phyloP scores from a whole-genome alignment of 306 rosid species.

The apple (Malus domestica) region ASM211411v1 NC_041790.1:6051501-6052000 shows the following conservation, averaged over 20 bases:
- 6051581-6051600: neutral
- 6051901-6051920: too few relatives aligned
- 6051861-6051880: slow-evolving; percentile 77
- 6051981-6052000: neutral
- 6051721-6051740: slow-evolving; percentile 85
- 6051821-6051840: slow-evolving; percentile 48
- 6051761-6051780: slow-evolving; percentile 62
- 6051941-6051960: neutral
- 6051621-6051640: too few relatives aligned
- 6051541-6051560: neutral
- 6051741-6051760: slow-evolving; percentile 95
- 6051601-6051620: neutral
- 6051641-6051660: neutral
- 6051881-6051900: neutral
- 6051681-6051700: slow-evolving; percentile 93
- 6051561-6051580: neutral
- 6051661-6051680: slow-evolving; percentile 29
- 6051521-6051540: neutral
- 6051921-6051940: too few relatives aligned
- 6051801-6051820: slow-evolving; percentile 91
- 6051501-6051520: neutral
- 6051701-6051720: slow-evolving; percentile 64
- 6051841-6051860: slow-evolving; percentile 70
- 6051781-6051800: slow-evolving; percentile 98
- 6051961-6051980: neutral